Conservation (phyloP, 768 basidiomycete species). For the Floccularia luteovirens region DNA sequence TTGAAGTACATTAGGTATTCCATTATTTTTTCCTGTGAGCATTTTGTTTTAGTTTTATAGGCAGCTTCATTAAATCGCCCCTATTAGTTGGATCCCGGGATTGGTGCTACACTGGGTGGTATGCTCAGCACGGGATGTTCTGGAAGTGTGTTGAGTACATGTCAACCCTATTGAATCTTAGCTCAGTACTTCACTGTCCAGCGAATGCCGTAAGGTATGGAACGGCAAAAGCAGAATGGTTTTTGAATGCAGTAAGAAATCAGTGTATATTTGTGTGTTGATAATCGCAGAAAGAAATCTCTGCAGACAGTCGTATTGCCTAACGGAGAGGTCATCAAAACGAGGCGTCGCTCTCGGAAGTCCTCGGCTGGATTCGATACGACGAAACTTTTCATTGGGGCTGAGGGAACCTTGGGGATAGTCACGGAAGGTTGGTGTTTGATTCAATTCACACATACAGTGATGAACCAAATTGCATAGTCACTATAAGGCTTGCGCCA, state of each 20-base stretch:
- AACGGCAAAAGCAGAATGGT: slow-evolving; percentile 88
- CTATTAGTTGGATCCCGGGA: slow-evolving; percentile 64
- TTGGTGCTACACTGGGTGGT: slow-evolving; percentile 77
- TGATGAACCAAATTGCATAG: slow-evolving; percentile 21
- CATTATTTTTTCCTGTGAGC: slow-evolving; percentile 79
- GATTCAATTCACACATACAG: not conserved
- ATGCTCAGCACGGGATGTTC: slow-evolving; percentile 86
- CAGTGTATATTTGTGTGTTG: slow-evolving; percentile 2
- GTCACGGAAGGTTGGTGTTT: slow-evolving; percentile 66
- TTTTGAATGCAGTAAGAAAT: slow-evolving; percentile 60
- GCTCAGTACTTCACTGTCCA: slow-evolving; percentile 9
- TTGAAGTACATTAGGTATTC: slow-evolving; percentile 38
- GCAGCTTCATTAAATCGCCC: not conserved
- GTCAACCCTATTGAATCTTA: not conserved
- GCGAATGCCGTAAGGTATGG: slow-evolving; percentile 84
- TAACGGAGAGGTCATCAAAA: slow-evolving; percentile 86
- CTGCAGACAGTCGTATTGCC: slow-evolving; percentile 84
- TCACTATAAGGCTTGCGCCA: slow-evolving; percentile 77
- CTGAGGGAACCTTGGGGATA: slow-evolving; percentile 75
- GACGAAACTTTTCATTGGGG: slow-evolving; percentile 84
- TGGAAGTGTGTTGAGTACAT: slow-evolving; percentile 63
- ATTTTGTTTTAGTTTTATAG: not conserved
- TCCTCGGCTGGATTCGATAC: slow-evolving; percentile 84
- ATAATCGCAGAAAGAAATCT: not conserved
- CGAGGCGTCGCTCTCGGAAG: slow-evolving; percentile 70